phyloP scores from a whole-genome alignment of 2,329 filamentous ascomycete species.

The Colletotrichum tanaceti region DNA sequence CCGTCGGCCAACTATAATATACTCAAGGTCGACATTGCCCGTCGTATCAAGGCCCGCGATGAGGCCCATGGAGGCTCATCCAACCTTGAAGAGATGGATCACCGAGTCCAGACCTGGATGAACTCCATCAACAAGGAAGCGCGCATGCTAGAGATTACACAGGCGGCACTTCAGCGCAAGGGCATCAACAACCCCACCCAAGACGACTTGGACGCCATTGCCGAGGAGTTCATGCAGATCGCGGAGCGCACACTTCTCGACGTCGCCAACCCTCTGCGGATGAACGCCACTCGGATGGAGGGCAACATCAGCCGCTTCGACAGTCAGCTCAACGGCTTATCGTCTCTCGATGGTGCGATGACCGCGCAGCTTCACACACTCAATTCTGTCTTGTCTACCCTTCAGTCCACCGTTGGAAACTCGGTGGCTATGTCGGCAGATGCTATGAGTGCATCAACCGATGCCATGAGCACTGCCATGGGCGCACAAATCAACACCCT shows the following conservation, averaged over 20 bases:
- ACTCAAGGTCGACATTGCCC: constrained; percentile 49
- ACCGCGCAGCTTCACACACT: too few relatives aligned
- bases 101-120: constrained; percentile 36
- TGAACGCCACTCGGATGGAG: constrained; percentile 20
- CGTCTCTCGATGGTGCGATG: not conserved
- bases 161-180: constrained; percentile 31
- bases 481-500: not conserved
- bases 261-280: constrained; percentile 36
- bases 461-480: too few relatives aligned
- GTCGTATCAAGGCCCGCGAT: constrained; percentile 53
- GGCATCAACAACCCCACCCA: constrained; percentile 38
- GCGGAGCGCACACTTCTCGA: constrained; percentile 38
- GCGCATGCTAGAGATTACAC: constrained; percentile 37
- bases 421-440: too few relatives aligned
- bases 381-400: too few relatives aligned
- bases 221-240: constrained; percentile 39
- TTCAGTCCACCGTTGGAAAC: too few relatives aligned
- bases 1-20: constrained; percentile 41
- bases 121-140: constrained; percentile 30
- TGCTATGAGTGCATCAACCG: too few relatives aligned
- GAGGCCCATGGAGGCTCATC: constrained; percentile 41
- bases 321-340: constrained; percentile 6
- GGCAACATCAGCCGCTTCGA: constrained; percentile 10
- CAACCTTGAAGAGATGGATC: constrained; percentile 24
- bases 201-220: constrained; percentile 35